Evolutionary conservation across 768 basidiomycete species (phyloP).

Genomic region (Podaxis carcinomalis): DNA sequence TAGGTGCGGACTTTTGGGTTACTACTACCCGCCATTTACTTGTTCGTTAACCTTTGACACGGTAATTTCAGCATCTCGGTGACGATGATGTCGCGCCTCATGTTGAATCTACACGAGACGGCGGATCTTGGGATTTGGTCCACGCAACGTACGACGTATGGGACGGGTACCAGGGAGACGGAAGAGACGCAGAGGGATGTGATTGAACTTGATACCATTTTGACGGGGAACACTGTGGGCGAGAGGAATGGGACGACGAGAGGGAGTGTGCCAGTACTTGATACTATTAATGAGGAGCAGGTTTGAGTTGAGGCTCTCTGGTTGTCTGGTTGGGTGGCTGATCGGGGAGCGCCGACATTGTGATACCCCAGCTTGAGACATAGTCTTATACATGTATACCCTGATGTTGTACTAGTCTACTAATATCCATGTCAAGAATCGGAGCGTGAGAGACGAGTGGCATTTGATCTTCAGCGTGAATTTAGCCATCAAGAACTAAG

Average conservation of each 20-base stretch:
- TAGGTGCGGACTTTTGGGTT: conserved; percentile 27
- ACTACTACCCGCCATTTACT: background rate
- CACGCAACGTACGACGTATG: conserved; percentile 15
- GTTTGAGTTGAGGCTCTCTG: background rate
- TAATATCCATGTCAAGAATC: background rate
- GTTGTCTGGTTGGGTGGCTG: background rate
- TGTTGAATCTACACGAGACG: conserved; percentile 48
- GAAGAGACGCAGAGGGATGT: background rate
- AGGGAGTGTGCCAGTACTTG: background rate
- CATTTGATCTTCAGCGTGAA: background rate
- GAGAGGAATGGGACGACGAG: background rate
- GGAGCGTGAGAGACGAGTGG: background rate
- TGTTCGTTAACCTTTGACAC: background rate
- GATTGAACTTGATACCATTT: conserved; percentile 26
- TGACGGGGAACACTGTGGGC: conserved; percentile 7
- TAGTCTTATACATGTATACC: background rate
- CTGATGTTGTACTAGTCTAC: background rate
- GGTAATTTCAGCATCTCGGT: conserved; percentile 36
- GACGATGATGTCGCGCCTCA: conserved; percentile 50
- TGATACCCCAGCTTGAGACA: background rate
- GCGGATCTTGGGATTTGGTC: conserved; percentile 31
- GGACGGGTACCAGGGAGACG: background rate
- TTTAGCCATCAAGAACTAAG: background rate
- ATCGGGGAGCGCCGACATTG: background rate
- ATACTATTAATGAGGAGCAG: conserved; percentile 4